Evolutionary conservation across 345 rosid species (phyloP), one percentile per base, ranked within the genome.

Genomic region (Sonneratia caseolaris): DNA sequence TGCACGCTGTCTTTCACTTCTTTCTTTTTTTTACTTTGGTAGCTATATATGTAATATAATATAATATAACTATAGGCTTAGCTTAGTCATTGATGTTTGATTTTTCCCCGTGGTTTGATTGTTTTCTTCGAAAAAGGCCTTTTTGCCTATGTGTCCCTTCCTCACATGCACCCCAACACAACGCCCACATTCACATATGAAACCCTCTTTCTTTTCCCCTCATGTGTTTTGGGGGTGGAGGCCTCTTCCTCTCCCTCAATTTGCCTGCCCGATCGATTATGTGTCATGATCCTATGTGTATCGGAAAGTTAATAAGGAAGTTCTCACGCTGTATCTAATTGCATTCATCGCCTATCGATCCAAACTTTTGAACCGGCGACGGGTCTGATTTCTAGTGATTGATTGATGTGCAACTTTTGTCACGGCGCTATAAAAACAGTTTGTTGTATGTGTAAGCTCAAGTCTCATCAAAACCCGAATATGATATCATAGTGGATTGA

Each of bases 141-240:
- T 16, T 71, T 71, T 70, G 82, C 76, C 79, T 73, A 78, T 71
- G 76, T 75, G 79, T 71, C 84, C 76, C 75, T 71, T 76, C 74
- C 74, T 66, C 89, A 86, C 89, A 86, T 86, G 89, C 85, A 76
- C 68, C 85, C 84, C 87, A 85, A 83, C 83, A 73, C 72, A 1
- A 27, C 32, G 32, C 32, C 36, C 40, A 19, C 57, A 69, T 64
- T 32, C 37, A 32, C 36, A 21, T 45, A 71, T 64, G 35, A 67
- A 47, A 64, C 71, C 76, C 10, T 66, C 70, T 57, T 57, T 59
- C 71, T 71, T 79, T 71, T 70, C 66, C 37, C 24, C 35, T 62
- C 36, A 61, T 5, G 0, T 4, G 45, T 42, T 9, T 42, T 42
- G 5, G 10, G 45, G 45, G 10, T 42, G 45, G 32, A 27, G 32